A percentile compares a stretch with the other conserved stretches of the same genome.
Conservation (phyloP, 805 yeast genomes). For the Clavispora vitiphila region DNA sequence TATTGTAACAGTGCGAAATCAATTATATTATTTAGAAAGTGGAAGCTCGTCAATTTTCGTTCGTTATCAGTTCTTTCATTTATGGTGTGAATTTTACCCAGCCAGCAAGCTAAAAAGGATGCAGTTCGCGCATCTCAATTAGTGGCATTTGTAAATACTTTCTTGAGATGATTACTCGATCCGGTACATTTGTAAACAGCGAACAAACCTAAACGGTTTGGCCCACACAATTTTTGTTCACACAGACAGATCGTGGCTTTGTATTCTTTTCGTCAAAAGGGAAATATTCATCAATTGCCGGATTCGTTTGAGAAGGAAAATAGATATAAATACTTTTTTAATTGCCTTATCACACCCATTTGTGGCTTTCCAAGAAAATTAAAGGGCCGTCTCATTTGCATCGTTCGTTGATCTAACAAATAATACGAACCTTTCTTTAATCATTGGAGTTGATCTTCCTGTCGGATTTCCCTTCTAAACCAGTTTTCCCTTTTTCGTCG, state of each 20-base stretch:
- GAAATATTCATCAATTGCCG: conserved; percentile 10
- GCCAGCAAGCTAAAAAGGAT: background rate
- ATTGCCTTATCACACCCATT: background rate
- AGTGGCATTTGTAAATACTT: conserved; percentile 14
- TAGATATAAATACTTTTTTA: conserved; percentile 1
- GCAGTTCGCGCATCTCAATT: conserved; percentile 7
- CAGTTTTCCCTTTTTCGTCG: background rate
- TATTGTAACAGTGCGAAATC: no score
- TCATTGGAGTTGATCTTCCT: background rate
- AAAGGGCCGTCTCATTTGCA: background rate
- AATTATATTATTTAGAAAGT: no score
- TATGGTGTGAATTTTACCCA: background rate
- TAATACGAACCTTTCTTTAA: background rate
- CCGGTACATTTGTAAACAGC: conserved; percentile 16
- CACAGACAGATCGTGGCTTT: background rate
- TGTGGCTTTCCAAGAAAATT: background rate
- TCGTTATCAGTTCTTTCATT: no score
- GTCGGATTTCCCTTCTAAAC: background rate
- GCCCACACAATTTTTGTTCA: conserved; percentile 5
- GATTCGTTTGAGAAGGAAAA: background rate
- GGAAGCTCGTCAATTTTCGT: no score
- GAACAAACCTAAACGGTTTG: background rate
- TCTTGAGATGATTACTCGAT: conserved; percentile 11
- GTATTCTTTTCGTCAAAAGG: conserved; percentile 14
- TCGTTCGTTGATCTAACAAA: background rate